These are phyloP conservation scores for Coemansia sp. DNA, from an alignment of 192 early-diverging fungal genomes.

Conservation along the genomic window DNA sequence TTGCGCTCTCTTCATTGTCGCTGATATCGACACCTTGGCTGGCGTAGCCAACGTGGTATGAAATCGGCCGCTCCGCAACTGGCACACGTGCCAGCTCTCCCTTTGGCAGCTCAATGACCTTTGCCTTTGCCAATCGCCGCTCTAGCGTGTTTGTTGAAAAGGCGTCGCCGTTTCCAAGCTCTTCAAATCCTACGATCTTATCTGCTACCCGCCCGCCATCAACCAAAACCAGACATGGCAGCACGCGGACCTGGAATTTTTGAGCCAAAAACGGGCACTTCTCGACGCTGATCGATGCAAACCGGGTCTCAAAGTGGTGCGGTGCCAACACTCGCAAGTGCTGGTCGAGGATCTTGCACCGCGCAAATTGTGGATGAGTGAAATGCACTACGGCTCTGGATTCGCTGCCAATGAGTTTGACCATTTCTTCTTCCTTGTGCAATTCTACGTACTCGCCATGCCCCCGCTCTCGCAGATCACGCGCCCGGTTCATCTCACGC, in stretches of 20 bases:
- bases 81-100: slow-evolving; percentile 40
- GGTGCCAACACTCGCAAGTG: slow-evolving; percentile 83
- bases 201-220: slow-evolving; percentile 75
- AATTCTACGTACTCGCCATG: slow-evolving; percentile 82
- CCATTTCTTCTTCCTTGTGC: slow-evolving; percentile 77
- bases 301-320: slow-evolving; percentile 83
- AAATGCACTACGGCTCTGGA: slow-evolving; percentile 81
- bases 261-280: slow-evolving; percentile 90
- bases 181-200: slow-evolving; percentile 90
- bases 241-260: slow-evolving; percentile 79
- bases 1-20: background rate
- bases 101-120: slow-evolving; percentile 55
- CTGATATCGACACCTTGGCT: background rate
- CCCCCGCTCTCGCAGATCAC: slow-evolving; percentile 62
- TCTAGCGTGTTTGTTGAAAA: slow-evolving; percentile 82
- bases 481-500: slow-evolving; percentile 66
- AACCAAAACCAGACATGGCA: slow-evolving; percentile 87
- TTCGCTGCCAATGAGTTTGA: slow-evolving; percentile 74
- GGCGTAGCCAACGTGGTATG: slow-evolving; percentile 7
- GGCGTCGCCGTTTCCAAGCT: slow-evolving; percentile 82
- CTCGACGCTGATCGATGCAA: slow-evolving; percentile 86
- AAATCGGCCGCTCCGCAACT: slow-evolving; percentile 38
- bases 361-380: slow-evolving; percentile 88
- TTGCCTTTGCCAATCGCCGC: slow-evolving; percentile 62
- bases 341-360: slow-evolving; percentile 91